A percentile compares a stretch with the other conserved stretches of the same genome.
Conservation (phyloP, 1,284 basidiomycete species). For the Apiotrichum veenhuisii region DNA sequence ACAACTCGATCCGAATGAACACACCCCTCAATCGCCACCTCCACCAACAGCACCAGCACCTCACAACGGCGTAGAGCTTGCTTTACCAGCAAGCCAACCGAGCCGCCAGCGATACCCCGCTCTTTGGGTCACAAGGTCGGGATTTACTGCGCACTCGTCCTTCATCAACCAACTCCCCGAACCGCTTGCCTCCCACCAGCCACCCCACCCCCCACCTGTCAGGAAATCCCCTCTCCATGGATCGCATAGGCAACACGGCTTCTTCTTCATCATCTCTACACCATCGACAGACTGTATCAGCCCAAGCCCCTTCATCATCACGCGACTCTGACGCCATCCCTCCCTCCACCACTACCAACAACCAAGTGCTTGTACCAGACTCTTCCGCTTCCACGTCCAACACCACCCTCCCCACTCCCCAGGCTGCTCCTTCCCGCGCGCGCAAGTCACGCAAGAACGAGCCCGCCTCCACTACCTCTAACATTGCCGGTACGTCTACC, state of each 20-base stretch:
- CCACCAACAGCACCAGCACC: neutral
- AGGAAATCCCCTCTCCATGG: slow-evolving; percentile 24
- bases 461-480: neutral
- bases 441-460: neutral
- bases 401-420: neutral
- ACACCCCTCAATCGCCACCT: neutral
- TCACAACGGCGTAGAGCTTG: neutral
- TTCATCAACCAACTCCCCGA: neutral
- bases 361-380: slow-evolving; percentile 10
- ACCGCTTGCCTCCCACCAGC: neutral
- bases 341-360: neutral
- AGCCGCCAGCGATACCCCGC: neutral
- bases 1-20: neutral
- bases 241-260: slow-evolving; percentile 18
- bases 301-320: neutral
- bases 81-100: too few species aligned
- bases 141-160: too few species aligned
- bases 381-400: neutral
- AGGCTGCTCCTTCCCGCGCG: neutral
- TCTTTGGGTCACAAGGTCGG: too few species aligned
- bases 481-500: slow-evolving; percentile 1
- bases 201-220: neutral
- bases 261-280: slow-evolving; percentile 19
- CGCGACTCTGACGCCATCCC: neutral
- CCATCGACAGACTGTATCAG: slow-evolving; percentile 9